Evolutionary conservation across 2,329 filamentous ascomycete genomes (phyloP).

Genomic region (Escovopsis sp.): DNA sequence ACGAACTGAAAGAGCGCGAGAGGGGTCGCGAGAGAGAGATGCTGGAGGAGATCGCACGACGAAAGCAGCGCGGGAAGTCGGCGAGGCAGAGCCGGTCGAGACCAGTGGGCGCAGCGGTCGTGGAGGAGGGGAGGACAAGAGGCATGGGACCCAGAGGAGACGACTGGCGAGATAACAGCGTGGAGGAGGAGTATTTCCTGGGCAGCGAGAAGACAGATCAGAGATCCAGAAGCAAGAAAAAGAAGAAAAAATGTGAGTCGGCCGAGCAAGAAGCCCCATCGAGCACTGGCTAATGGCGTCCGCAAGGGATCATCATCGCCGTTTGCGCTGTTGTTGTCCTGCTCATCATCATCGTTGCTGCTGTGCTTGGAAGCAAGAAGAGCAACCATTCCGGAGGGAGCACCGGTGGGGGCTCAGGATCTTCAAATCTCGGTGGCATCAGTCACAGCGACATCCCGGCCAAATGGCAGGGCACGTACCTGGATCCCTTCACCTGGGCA

Average conservation of each 20-base stretch:
- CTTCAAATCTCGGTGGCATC: slow-evolving; percentile 31
- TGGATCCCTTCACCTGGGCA: slow-evolving; percentile 87
- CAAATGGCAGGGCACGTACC: slow-evolving; percentile 55
- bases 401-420: slow-evolving; percentile 15
- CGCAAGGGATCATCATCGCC: slow-evolving; percentile 40
- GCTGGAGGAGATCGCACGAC: slow-evolving; percentile 8
- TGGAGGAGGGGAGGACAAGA: slow-evolving; percentile 48
- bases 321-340: slow-evolving; percentile 41
- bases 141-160: slow-evolving; percentile 28
- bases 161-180: slow-evolving; percentile 26
- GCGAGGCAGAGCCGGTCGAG: slow-evolving; percentile 36
- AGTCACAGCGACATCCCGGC: slow-evolving; percentile 44
- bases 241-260: slow-evolving; percentile 45
- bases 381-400: slow-evolving; percentile 9
- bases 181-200: slow-evolving; percentile 34
- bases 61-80: slow-evolving; percentile 18
- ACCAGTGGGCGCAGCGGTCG: slow-evolving; percentile 53
- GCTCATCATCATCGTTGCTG: slow-evolving; percentile 53
- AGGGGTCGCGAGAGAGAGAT: slow-evolving; percentile 4
- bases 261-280: neutral
- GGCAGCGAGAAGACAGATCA: slow-evolving; percentile 24
- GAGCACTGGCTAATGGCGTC: slow-evolving; percentile 7
- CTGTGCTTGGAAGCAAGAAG: slow-evolving; percentile 51
- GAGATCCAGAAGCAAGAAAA: slow-evolving; percentile 38
- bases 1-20: too few species aligned